Conservation (phyloP, 1,284 basidiomycete genomes). For the Cryptococcus jaspeensis region DNA sequence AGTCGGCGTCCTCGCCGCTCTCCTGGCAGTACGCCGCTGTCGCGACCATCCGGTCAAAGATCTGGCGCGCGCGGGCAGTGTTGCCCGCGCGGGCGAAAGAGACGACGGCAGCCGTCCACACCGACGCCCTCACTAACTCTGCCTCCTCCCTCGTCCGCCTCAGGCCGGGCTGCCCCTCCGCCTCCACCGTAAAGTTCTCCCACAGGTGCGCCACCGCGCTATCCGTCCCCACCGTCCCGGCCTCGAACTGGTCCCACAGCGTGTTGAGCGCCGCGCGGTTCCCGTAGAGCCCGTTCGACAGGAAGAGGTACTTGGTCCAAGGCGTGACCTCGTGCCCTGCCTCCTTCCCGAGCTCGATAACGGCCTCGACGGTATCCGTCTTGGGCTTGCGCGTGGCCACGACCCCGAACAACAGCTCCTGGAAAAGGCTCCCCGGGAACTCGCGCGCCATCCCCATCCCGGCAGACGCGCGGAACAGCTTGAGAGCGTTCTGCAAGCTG, state of each 20-base stretch:
- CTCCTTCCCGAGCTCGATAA: slow-evolving; percentile 68
- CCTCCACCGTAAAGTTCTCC: too few relatives aligned
- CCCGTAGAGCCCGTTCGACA: slow-evolving; percentile 59
- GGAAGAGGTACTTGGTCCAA: slow-evolving; percentile 63
- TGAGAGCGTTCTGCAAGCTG: slow-evolving; percentile 69
- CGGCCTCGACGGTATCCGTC: slow-evolving; percentile 63
- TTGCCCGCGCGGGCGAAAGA: slow-evolving; percentile 69
- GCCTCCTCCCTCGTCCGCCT: neutral
- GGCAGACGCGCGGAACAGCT: slow-evolving; percentile 65
- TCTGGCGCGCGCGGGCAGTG: slow-evolving; percentile 62
- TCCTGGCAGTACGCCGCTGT: slow-evolving; percentile 31
- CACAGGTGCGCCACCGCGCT: too few relatives aligned
- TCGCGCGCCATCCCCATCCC: slow-evolving; percentile 31
- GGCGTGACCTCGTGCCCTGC: slow-evolving; percentile 11
- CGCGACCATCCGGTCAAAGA: slow-evolving; percentile 73
- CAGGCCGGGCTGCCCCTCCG: too few relatives aligned
- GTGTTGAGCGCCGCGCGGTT: slow-evolving; percentile 63
- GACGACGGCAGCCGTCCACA: slow-evolving; percentile 62
- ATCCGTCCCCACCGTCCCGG: slow-evolving; percentile 28
- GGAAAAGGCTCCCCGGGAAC: slow-evolving; percentile 56
- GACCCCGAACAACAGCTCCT: slow-evolving; percentile 60
- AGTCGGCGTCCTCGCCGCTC: slow-evolving; percentile 50
- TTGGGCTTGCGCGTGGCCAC: slow-evolving; percentile 61
- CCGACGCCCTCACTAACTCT: slow-evolving; percentile 24
- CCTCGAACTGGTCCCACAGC: slow-evolving; percentile 65